Conservation (phyloP, 139 green algal species). For the Chlamydomonas schloesseri region DNA sequence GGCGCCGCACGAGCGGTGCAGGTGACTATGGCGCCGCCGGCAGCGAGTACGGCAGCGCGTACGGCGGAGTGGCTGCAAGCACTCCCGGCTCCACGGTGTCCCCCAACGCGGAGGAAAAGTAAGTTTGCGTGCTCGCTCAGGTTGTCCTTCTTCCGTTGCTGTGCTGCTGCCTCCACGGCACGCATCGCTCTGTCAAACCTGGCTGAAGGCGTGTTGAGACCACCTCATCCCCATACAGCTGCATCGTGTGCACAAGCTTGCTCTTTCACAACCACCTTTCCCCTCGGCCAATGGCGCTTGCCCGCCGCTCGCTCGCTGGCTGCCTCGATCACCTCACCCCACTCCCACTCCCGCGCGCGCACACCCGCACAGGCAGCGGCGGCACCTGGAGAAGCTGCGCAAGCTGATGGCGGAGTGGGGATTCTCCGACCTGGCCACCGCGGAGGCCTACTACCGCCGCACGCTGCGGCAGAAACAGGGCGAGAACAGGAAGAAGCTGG, state of each 20-base stretch:
- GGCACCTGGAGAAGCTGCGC: slow-evolving; percentile 54
- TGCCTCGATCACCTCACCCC: no score
- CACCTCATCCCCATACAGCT: no score
- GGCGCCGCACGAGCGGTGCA: neutral
- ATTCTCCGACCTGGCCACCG: slow-evolving; percentile 68
- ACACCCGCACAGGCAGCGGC: slow-evolving; percentile 41
- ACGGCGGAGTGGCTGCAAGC: neutral
- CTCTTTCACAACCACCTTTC: no score
- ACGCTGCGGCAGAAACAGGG: slow-evolving; percentile 52
- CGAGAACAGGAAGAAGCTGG: neutral
- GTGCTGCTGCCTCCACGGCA: no score
- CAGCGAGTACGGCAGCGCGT: neutral
- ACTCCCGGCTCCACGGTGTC: neutral
- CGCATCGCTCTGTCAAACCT: no score
- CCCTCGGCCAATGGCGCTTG: no score
- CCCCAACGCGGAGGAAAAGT: neutral
- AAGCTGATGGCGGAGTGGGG: slow-evolving; percentile 70
- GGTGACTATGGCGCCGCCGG: neutral
- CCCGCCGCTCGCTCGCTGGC: no score
- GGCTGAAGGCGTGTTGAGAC: no score
- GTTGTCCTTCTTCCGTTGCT: no score
- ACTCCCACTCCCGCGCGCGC: neutral
- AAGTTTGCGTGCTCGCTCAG: neutral
- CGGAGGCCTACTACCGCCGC: slow-evolving; percentile 65
- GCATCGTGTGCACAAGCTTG: no score